Percentiles rank a stretch among this genome's conserved stretches.
These are phyloP conservation scores for Pleurotus citrinopileatus DNA, from an alignment of 768 basidiomycete genomes.

Conservation along the genomic window DNA sequence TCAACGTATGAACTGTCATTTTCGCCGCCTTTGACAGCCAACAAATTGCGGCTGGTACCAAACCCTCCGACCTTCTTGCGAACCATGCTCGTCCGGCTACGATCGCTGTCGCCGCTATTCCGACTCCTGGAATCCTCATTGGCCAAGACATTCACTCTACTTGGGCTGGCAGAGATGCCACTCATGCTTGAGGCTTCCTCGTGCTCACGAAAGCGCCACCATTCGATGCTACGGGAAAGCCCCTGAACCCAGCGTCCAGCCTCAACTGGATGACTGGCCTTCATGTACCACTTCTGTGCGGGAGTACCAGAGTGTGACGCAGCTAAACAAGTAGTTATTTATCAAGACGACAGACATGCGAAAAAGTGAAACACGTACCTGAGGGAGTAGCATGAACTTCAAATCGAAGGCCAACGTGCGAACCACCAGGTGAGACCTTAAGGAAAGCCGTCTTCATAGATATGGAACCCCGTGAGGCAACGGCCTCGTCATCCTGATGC, in stretches of 20 bases:
- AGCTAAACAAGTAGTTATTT: neutral
- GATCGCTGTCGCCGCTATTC: slow-evolving; percentile 48
- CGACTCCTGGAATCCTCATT: slow-evolving; percentile 24
- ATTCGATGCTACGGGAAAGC: slow-evolving; percentile 71
- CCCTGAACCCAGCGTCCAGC: slow-evolving; percentile 85
- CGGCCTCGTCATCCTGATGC: slow-evolving; percentile 84
- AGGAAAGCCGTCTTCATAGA: slow-evolving; percentile 78
- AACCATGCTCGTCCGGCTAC: slow-evolving; percentile 29
- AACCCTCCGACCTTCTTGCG: slow-evolving; percentile 10
- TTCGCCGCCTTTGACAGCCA: neutral
- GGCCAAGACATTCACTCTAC: slow-evolving; percentile 4
- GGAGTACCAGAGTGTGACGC: slow-evolving; percentile 23
- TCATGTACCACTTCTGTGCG: slow-evolving; percentile 78
- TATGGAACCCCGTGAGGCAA: slow-evolving; percentile 85
- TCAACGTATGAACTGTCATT: slow-evolving; percentile 5
- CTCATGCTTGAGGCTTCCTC: slow-evolving; percentile 12
- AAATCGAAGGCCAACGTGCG: slow-evolving; percentile 61
- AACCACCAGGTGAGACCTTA: slow-evolving; percentile 44
- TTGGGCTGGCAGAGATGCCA: slow-evolving; percentile 14
- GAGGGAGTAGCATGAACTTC: slow-evolving; percentile 70
- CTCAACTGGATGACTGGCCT: slow-evolving; percentile 86
- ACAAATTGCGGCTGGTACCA: neutral
- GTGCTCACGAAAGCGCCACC: slow-evolving; percentile 44
- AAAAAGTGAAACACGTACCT: slow-evolving; percentile 27
- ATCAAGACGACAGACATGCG: neutral